Evolutionary conservation across 148 eudicot species (phyloP).

Genomic region (Vaccinium darrowii): DNA sequence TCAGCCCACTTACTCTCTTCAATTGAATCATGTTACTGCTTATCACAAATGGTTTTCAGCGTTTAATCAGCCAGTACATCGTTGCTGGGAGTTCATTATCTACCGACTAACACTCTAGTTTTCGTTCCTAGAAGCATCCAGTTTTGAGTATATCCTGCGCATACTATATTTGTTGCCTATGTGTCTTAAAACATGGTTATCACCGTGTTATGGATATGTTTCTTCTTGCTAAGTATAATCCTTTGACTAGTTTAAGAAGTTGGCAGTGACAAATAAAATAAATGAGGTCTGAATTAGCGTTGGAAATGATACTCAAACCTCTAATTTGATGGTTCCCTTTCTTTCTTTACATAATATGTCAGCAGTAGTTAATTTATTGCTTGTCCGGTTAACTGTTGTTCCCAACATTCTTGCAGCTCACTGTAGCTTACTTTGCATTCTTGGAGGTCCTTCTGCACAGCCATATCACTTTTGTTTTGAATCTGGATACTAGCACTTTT

Average conservation of each 20-base stretch:
- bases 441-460: conserved; percentile 85
- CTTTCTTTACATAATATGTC: not conserved
- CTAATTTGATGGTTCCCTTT: not conserved
- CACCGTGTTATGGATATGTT: not conserved
- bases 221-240: not conserved
- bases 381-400: not conserved
- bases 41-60: not conserved
- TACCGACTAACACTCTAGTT: not conserved
- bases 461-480: conserved; percentile 67
- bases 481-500: conserved; percentile 77
- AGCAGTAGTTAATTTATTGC: not conserved
- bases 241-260: not conserved
- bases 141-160: not conserved
- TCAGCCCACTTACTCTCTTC: not conserved
- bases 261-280: not conserved
- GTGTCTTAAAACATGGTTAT: not conserved
- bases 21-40: not conserved
- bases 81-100: not conserved
- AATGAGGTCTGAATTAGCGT: not conserved
- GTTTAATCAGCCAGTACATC: not conserved
- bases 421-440: conserved; percentile 82
- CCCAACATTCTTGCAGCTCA: conserved; percentile 56
- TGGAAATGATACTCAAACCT: not conserved
- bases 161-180: not conserved
- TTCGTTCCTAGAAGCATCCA: not conserved